Evolutionary conservation across 768 basidiomycete species (phyloP).

Genomic region (Leccinum subgranulosum): DNA sequence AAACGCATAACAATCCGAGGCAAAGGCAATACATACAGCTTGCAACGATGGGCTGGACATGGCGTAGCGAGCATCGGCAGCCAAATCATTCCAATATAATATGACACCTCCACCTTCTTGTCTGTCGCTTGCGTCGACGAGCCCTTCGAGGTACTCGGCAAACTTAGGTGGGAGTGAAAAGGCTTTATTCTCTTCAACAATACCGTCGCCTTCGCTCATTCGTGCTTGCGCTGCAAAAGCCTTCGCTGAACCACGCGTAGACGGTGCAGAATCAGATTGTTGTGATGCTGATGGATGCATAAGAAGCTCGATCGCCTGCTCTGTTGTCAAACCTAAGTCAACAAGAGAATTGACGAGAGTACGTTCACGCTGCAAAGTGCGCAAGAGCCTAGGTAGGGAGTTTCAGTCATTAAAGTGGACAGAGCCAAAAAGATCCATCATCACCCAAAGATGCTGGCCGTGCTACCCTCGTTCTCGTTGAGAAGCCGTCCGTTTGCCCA

Average conservation of each 20-base stretch:
- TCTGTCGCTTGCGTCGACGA: conserved; percentile 92
- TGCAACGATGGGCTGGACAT: conserved; percentile 50
- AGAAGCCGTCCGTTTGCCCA: conserved; percentile 82
- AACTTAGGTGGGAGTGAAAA: conserved; percentile 66
- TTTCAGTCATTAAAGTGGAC: conserved; percentile 3
- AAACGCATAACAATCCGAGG: neutral
- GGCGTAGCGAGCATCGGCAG: conserved; percentile 70
- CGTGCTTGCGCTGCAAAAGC: conserved; percentile 1
- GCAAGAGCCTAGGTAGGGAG: conserved; percentile 48
- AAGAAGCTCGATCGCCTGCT: conserved; percentile 70
- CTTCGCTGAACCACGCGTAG: conserved; percentile 12
- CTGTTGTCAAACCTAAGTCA: conserved; percentile 56
- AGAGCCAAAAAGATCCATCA: conserved; percentile 11
- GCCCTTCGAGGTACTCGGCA: conserved; percentile 46
- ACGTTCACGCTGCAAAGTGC: conserved; percentile 73
- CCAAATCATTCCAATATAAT: conserved; percentile 89
- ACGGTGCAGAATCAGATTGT: conserved; percentile 26
- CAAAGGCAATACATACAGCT: conserved; percentile 36
- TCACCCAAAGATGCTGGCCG: conserved; percentile 50
- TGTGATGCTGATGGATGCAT: conserved; percentile 57
- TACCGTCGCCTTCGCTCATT: conserved; percentile 24
- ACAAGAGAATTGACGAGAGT: conserved; percentile 55
- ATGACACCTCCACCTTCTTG: conserved; percentile 72
- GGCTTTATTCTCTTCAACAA: conserved; percentile 66
- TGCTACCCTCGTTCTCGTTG: conserved; percentile 60